Base-by-base conservation (phyloP, 108 stramenopile species). In the Nitzschia sp. region DNA sequence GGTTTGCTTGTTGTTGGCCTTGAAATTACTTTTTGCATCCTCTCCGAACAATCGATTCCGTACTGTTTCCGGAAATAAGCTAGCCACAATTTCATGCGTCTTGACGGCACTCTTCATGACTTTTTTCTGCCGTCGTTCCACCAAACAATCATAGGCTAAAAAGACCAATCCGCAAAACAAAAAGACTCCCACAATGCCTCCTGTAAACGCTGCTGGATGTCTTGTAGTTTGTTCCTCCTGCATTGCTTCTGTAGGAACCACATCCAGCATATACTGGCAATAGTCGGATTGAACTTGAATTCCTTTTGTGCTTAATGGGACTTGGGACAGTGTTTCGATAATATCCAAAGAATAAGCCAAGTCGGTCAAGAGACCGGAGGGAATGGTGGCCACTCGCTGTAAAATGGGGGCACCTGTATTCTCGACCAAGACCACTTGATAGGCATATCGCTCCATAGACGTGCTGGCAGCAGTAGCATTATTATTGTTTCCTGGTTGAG, bases 131-230 rank as follows among this genome's bases (percentile, higher is more conserved):
- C 74, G 58, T 25, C 52, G 38, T 29, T 61, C 34, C 21, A 75
- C 74, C 21, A 69, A 32, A 1, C n/a, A 53, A 33, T 75, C 74
- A 30, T 75, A 75, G 33, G 50, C 38, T 5, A 68, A n/a, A 64
- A 75, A 75, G 26, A 66, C 38, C 13, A 62, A 5, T 3, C 50
- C 21, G 11, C 58, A 54, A 32, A 68, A 69, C 45, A 69, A 22
- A 48, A 88, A 88, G 0, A 88, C 83, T 1, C 72, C 45, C 0
- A 72, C 75, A 21, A 68, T 68, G 0, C 54, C 72, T 0, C 28
- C 57, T 0, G 87, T 78, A 41, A 73, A 83, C 2, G 81, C 60
- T 0, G 44, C 66, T 11, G 87, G 73, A 31, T 57, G 45, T 27
- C 83, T 60, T 2, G 63, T 50, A 19, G 15, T 30, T 31, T 45